Conservation (phyloP, 2,329 filamentous ascomycete genomes). For the Pyrenophora graminea region DNA sequence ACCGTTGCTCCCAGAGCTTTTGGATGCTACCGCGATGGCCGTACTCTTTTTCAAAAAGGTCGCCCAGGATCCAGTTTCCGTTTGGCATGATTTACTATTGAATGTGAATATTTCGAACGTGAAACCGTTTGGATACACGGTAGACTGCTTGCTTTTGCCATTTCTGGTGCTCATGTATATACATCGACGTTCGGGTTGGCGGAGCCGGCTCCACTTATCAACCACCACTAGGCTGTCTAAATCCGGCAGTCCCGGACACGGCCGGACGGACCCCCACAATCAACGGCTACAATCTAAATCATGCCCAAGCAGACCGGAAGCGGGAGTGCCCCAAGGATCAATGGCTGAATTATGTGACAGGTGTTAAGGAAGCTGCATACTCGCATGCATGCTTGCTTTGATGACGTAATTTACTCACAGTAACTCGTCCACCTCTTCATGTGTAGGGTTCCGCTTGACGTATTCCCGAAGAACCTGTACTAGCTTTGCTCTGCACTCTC, state of each 20-base stretch:
- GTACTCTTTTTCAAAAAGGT: constrained; percentile 44
- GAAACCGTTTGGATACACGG: not conserved
- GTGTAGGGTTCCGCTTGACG: constrained; percentile 12
- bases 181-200: no score
- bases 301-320: no score
- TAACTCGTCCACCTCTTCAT: constrained; percentile 11
- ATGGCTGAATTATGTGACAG: constrained; percentile 4
- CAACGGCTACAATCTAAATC: no score
- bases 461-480: constrained; percentile 35
- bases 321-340: no score
- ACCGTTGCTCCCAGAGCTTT: constrained; percentile 41
- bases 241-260: not conserved
- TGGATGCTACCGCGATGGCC: constrained; percentile 41
- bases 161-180: constrained; percentile 6
- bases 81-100: constrained; percentile 24
- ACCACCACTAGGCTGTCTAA: not conserved
- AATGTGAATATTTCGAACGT: not conserved
- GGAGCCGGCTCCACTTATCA: constrained; percentile 25
- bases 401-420: not conserved
- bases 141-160: not conserved
- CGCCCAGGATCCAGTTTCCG: constrained; percentile 42
- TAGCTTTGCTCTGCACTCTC: constrained; percentile 30
- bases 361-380: not conserved
- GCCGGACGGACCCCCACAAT: constrained; percentile 28
- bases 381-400: not conserved